Conservation (phyloP, 495 filamentous ascomycete genomes). For the Acidiella bohemica region DNA sequence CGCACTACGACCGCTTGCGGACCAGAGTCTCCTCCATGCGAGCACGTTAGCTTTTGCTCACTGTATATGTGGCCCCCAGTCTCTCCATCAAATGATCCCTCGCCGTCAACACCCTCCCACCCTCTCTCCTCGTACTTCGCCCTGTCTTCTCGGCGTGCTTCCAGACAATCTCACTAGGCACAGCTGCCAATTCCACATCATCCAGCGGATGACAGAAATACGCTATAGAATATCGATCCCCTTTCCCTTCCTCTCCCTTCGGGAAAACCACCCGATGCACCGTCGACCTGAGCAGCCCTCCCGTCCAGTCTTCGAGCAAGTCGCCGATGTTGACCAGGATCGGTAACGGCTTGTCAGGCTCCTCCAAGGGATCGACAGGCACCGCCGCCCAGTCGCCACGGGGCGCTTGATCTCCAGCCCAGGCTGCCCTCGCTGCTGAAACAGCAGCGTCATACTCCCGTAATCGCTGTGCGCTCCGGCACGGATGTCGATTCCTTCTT, state of each 20-base stretch:
- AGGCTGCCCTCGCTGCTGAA: constrained; percentile 68
- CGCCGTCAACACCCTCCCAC: constrained; percentile 62
- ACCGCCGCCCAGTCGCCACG: constrained; percentile 43
- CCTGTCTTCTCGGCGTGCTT: constrained; percentile 26
- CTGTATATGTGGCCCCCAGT: constrained; percentile 64
- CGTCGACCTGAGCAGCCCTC: constrained; percentile 67
- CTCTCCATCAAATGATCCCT: constrained; percentile 66
- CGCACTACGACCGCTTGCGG: not conserved
- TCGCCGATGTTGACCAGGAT: constrained; percentile 92
- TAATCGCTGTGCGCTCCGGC: constrained; percentile 60
- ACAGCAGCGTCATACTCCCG: constrained; percentile 53
- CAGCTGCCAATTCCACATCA: constrained; percentile 49
- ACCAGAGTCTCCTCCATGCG: not conserved
- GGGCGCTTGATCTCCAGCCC: constrained; percentile 73
- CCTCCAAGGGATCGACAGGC: constrained; percentile 38
- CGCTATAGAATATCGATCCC: constrained; percentile 73
- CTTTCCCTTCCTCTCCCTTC: constrained; percentile 33
- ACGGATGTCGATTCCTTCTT: constrained; percentile 37
- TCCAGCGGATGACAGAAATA: constrained; percentile 86
- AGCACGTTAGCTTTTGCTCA: constrained; percentile 25
- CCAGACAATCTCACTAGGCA: constrained; percentile 55
- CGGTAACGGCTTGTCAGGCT: constrained; percentile 34
- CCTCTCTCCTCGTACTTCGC: constrained; percentile 27
- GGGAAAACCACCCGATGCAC: constrained; percentile 84
- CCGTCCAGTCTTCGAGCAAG: constrained; percentile 81